These are phyloP conservation scores for Teunomyces cretensis DNA, from an alignment of 805 yeast genomes.

Conservation along the genomic window DNA sequence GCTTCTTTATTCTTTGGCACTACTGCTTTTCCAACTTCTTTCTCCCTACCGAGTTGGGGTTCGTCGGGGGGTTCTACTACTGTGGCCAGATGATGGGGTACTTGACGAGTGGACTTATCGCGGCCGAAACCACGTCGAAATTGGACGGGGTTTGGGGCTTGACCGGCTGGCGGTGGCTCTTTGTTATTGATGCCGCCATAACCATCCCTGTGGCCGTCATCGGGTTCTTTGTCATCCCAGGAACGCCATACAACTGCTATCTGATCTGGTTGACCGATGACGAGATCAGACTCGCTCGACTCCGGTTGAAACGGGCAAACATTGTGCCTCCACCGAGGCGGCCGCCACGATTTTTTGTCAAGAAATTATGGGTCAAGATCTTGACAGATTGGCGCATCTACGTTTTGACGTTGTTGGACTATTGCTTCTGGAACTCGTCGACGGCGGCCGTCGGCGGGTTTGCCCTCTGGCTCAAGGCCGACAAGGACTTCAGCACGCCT, in stretches of 20 bases:
- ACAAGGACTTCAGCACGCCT: constrained; percentile 8
- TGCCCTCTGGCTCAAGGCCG: constrained; percentile 32
- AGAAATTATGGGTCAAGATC: constrained; percentile 25
- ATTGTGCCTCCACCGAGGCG: constrained; percentile 7
- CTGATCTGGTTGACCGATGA: constrained; percentile 55
- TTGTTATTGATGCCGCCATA: constrained; percentile 23
- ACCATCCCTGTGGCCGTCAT: constrained; percentile 19
- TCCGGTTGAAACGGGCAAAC: constrained; percentile 21
- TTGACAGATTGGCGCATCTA: constrained; percentile 33
- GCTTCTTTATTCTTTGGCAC: constrained; percentile 10
- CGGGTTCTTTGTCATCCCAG: constrained; percentile 22
- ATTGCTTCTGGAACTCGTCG: constrained; percentile 28
- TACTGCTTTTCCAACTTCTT: constrained; percentile 51
- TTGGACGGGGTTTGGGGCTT: constrained; percentile 2
- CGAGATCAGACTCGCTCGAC: constrained; percentile 54
- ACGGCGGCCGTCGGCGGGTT: constrained; percentile 54
- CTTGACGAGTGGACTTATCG: constrained; percentile 28
- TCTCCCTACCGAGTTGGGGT: constrained; percentile 18
- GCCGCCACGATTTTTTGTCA: constrained; percentile 22
- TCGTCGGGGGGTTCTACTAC: constrained; percentile 26
- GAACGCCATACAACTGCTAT: constrained; percentile 37
- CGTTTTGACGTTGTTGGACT: constrained; percentile 17
- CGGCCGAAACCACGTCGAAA: constrained; percentile 13
- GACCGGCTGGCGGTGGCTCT: constrained; percentile 24
- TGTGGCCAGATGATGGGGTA: constrained; percentile 31